Evolutionary conservation across 495 filamentous ascomycete genomes (phyloP).

Genomic region (Endocarpon pusillum): DNA sequence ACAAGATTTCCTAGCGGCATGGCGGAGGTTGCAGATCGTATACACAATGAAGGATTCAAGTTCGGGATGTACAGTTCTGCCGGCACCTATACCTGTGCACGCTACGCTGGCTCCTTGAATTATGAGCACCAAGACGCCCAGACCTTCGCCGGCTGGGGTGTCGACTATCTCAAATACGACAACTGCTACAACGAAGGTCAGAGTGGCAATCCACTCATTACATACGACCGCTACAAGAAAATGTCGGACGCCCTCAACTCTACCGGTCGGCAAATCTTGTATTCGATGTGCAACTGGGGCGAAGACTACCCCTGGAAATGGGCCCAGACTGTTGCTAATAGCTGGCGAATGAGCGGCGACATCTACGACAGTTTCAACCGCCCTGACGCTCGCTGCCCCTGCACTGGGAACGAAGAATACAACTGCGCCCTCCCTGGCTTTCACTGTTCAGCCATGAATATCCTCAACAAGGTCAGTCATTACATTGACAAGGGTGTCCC

Average conservation of each 20-base stretch:
- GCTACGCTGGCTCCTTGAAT: constrained; percentile 32
- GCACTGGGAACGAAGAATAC: constrained; percentile 9
- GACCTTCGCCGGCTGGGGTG: constrained; percentile 45
- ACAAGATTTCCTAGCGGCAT: constrained; percentile 31
- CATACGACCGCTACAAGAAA: constrained; percentile 33
- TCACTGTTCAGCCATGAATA: constrained; percentile 34
- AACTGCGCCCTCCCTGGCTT: constrained; percentile 34
- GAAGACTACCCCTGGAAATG: constrained; percentile 35
- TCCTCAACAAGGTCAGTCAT: constrained; percentile 31
- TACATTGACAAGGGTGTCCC: constrained; percentile 17
- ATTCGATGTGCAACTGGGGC: constrained; percentile 43
- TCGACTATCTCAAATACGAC: constrained; percentile 42
- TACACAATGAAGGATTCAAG: constrained; percentile 28
- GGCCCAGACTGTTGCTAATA: constrained; percentile 38
- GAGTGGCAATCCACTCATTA: constrained; percentile 28
- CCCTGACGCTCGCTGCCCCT: constrained; percentile 11
- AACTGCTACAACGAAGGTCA: constrained; percentile 46
- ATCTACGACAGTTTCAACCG: constrained; percentile 21
- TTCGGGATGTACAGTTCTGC: constrained; percentile 36
- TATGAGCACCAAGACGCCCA: constrained; percentile 44
- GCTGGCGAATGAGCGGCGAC: constrained; percentile 39
- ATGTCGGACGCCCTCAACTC: constrained; percentile 46
- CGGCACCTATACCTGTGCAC: constrained; percentile 27
- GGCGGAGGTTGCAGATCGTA: constrained; percentile 23
- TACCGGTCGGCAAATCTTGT: constrained; percentile 40